Evolutionary conservation across 345 rosid genomes (phyloP), one percentile per base, ranked within the genome.

Genomic region (Brassica incana): DNA sequence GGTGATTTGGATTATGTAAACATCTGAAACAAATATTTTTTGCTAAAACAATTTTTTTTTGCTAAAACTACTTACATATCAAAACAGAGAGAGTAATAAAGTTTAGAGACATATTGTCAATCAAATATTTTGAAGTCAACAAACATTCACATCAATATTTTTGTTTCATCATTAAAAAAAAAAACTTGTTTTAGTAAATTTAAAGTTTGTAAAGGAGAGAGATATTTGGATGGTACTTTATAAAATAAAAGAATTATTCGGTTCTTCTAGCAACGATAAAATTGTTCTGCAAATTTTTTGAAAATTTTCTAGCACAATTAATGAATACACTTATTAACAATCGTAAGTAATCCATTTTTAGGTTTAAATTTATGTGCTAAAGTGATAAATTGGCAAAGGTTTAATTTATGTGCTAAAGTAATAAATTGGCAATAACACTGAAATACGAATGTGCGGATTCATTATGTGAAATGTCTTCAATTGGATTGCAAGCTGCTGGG

Each of bases 401-500:
- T 20, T 20, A 20, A 20, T 45, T 12, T 45, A 3, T 11, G 52
- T 12, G n/a, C 52, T 11, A 45, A 45, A 45, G 52, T 45, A 10
- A 10, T 10, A 48, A 45, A 45, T 11, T 11, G 15, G 54, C 54
- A 45, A 48, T 48, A 12, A 48, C 6, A 14, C 16, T 48, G 56
- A 48, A 48, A 48, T 14, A 48, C 56, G 56, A 48, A 48, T 48
- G 16, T 48, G 56, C 7, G 18, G 64, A 74, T 74, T 74, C 32
- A 63, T 74, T 18, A 69, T 36, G 71, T 63, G 67, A 80, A 64
- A 5, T 74, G 72, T 62, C 60, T 74, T 80, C 63, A 69, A 54
- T 64, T 74, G 52, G 75, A 80, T 69, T 74, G 75, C 76, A 80
- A 74, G 75, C 65, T 69, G 75, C 65, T 69, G 71, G 48, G 77